Conservation (phyloP, 768 basidiomycete genomes). For the Phanerochaete carnosa region DNA sequence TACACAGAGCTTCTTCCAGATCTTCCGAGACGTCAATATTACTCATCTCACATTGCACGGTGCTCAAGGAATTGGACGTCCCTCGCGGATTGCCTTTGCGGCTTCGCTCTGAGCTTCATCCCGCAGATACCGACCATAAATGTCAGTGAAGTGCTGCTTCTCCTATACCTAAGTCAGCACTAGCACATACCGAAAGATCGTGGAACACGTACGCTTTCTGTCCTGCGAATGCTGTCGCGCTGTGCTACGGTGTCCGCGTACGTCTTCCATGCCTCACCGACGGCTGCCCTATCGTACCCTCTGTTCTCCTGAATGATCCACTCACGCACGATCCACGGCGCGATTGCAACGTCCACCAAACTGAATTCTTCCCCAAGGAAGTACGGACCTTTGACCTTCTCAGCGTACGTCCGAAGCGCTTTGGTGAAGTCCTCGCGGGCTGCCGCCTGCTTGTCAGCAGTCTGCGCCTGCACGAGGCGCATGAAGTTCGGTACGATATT, state of each 20-base stretch:
- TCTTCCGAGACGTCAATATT: no score
- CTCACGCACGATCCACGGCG: constrained; percentile 53
- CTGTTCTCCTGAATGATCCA: constrained; percentile 48
- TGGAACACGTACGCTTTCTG: constrained; percentile 26
- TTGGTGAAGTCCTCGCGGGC: constrained; percentile 36
- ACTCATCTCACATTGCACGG: no score
- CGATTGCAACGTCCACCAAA: constrained; percentile 50
- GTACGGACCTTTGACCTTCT: constrained; percentile 45
- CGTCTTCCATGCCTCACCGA: constrained; percentile 40
- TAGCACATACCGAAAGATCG: neutral
- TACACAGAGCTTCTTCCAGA: no score
- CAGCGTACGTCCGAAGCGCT: constrained; percentile 33
- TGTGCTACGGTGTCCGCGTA: constrained; percentile 41
- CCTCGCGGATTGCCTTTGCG: constrained; percentile 26
- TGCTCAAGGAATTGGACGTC: constrained; percentile 13
- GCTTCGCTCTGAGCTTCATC: constrained; percentile 39
- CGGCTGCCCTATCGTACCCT: constrained; percentile 41
- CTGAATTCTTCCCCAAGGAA: constrained; percentile 54
- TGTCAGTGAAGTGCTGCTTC: constrained; percentile 40
- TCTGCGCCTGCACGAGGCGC: constrained; percentile 35
- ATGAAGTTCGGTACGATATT: constrained; percentile 49
- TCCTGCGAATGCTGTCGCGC: constrained; percentile 45
- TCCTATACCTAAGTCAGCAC: constrained; percentile 23
- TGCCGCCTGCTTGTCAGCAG: constrained; percentile 31
- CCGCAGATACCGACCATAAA: constrained; percentile 53